A percentile compares a stretch with the other conserved stretches of the same genome.
phyloP scores from a whole-genome alignment of 148 eudicot species.

The Linanthus parryae region DNA sequence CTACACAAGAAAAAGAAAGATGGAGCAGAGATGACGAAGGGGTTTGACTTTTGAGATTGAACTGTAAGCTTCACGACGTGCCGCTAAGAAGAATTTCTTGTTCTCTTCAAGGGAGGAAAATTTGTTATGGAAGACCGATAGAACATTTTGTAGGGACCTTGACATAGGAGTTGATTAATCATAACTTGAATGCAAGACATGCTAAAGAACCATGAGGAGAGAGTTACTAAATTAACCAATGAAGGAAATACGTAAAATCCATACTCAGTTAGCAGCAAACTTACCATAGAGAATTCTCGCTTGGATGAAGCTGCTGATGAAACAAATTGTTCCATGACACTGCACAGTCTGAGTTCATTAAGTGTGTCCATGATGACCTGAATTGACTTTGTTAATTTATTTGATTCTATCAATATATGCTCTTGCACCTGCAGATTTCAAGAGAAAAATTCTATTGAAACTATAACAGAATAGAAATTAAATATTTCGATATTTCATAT shows the following conservation, averaged over 20 bases:
- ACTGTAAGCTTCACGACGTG: no score
- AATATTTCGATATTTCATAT: no score
- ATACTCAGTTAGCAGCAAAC: background rate
- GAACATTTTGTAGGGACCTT: no score
- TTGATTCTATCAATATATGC: slow-evolving; percentile 59
- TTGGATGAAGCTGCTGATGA: slow-evolving; percentile 35
- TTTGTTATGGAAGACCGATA: no score
- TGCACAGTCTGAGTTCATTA: slow-evolving; percentile 77
- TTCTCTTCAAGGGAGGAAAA: no score
- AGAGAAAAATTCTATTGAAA: background rate
- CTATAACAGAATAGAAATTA: no score
- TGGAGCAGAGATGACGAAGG: no score
- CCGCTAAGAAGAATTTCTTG: no score
- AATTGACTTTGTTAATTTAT: slow-evolving; percentile 64
- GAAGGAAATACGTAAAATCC: background rate
- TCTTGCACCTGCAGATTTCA: slow-evolving; percentile 59
- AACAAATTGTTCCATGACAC: slow-evolving; percentile 54
- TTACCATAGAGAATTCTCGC: slow-evolving; percentile 46
- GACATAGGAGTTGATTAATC: no score
- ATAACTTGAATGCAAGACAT: no score
- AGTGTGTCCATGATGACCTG: slow-evolving; percentile 71
- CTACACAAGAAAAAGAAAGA: no score
- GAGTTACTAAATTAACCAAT: background rate
- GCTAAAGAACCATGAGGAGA: background rate
- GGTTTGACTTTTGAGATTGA: no score